Conservation (phyloP, 2,329 filamentous ascomycete species). For the Aspergillus neoniger region DNA sequence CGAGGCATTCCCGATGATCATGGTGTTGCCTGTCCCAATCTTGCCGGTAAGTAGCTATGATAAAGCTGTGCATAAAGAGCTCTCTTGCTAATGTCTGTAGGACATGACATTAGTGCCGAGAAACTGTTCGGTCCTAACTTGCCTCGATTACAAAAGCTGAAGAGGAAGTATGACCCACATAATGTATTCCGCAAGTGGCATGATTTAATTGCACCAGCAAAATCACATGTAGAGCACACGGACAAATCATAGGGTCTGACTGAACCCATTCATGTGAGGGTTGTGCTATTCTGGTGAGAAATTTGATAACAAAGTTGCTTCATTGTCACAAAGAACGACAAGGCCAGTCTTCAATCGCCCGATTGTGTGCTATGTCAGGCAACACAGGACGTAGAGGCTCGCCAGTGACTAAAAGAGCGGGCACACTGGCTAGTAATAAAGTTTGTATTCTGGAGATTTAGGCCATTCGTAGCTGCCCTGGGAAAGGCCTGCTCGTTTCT, state of each 20-base stretch:
- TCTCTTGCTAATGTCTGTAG: neutral
- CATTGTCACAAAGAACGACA: no score
- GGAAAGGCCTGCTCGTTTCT: no score
- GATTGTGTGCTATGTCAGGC: no score
- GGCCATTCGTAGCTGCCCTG: no score
- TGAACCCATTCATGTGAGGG: no score
- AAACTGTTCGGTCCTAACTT: slow-evolving; percentile 10
- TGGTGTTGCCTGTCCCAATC: slow-evolving; percentile 7
- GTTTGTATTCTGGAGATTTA: no score
- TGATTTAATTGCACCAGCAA: neutral
- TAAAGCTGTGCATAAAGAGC: neutral
- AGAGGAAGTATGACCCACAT: slow-evolving; percentile 20
- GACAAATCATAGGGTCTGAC: neutral
- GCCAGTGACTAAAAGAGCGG: no score
- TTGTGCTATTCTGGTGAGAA: no score
- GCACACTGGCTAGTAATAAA: no score
- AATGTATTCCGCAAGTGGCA: slow-evolving; percentile 19
- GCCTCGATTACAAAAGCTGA: slow-evolving; percentile 12
- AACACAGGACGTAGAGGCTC: no score
- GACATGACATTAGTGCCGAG: slow-evolving; percentile 8
- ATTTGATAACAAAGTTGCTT: no score
- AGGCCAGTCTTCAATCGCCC: no score
- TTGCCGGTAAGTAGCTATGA: slow-evolving; percentile 8
- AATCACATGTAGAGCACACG: neutral
- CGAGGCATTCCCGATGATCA: neutral